Evolutionary conservation across 176 grass and related monocot genomes (phyloP).

Genomic region (Olyra latifolia): DNA sequence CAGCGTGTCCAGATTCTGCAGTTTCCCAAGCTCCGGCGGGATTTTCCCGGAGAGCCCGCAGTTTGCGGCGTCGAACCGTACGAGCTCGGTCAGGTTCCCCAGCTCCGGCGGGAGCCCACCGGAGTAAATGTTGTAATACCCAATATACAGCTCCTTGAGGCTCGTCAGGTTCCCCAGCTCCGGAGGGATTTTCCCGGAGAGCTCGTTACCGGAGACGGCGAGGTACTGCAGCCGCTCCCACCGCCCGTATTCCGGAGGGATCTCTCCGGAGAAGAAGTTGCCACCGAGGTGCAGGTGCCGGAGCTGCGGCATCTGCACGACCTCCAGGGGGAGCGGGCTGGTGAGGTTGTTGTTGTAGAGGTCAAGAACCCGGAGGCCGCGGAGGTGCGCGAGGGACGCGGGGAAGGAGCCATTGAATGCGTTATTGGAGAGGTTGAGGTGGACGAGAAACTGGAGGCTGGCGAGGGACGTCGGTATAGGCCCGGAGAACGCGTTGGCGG

Average conservation of each 20-base stretch:
- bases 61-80: conserved; percentile 77
- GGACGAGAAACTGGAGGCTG: no score
- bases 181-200: conserved; percentile 60
- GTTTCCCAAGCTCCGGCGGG: conserved; percentile 54
- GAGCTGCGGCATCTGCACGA: no score
- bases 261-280: conserved; percentile 81
- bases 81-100: conserved; percentile 54
- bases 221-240: conserved; percentile 75
- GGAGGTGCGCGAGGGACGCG: no score
- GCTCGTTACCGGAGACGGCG: conserved; percentile 88
- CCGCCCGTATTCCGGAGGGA: conserved; percentile 64
- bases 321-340: conserved; percentile 47
- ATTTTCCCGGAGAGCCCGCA: conserved; percentile 80
- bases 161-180: conserved; percentile 77
- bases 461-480: no score
- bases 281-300: conserved; percentile 78
- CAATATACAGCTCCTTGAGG: conserved; percentile 70
- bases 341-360: conserved; percentile 96
- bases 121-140: conserved; percentile 85
- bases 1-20: conserved; percentile 79
- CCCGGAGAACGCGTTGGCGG: no score
- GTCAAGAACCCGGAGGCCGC: conserved; percentile 65
- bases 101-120: conserved; percentile 75
- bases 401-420: no score
- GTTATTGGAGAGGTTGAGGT: no score